Conservation (phyloP, 352 stramenopile genomes). For the Phytophthora ramorum region DNA sequence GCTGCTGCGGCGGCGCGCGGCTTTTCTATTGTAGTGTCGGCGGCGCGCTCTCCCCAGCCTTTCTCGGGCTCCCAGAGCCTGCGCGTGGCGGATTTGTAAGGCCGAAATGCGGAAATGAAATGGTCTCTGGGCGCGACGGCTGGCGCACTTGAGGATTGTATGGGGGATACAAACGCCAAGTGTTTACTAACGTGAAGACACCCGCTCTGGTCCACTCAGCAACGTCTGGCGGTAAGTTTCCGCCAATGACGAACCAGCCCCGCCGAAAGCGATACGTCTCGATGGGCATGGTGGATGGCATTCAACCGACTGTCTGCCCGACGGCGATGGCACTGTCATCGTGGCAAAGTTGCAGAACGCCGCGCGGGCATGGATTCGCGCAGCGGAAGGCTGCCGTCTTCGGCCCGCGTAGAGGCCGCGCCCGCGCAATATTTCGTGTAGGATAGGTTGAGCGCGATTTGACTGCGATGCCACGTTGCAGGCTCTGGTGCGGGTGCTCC, state of each 20-base stretch:
- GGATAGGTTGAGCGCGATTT: conserved; percentile 22
- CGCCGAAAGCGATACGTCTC: background rate
- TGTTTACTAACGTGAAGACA: background rate
- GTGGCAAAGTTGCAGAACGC: background rate
- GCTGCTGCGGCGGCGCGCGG: background rate
- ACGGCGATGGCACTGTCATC: background rate
- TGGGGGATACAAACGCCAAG: background rate
- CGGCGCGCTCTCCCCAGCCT: too few relatives aligned
- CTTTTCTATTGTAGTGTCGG: conserved; percentile 15
- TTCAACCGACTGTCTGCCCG: too few relatives aligned
- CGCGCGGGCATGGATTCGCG: background rate
- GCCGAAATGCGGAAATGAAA: too few relatives aligned
- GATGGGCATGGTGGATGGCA: too few relatives aligned
- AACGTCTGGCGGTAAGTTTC: conserved; percentile 19
- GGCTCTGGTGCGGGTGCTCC: too few relatives aligned
- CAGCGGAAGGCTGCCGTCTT: conserved; percentile 1
- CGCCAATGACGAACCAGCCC: conserved; percentile 27
- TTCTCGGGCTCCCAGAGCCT: background rate
- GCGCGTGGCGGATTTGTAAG: conserved; percentile 19
- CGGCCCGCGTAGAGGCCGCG: conserved; percentile 15
- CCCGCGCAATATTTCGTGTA: conserved; percentile 32
- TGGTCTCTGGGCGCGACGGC: conserved; percentile 1
- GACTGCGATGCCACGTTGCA: conserved; percentile 5
- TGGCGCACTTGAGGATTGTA: background rate
- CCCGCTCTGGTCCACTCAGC: conserved; percentile 7